Evolutionary conservation across 495 filamentous ascomycete genomes (phyloP).

Genomic region (Neurospora sp.): DNA sequence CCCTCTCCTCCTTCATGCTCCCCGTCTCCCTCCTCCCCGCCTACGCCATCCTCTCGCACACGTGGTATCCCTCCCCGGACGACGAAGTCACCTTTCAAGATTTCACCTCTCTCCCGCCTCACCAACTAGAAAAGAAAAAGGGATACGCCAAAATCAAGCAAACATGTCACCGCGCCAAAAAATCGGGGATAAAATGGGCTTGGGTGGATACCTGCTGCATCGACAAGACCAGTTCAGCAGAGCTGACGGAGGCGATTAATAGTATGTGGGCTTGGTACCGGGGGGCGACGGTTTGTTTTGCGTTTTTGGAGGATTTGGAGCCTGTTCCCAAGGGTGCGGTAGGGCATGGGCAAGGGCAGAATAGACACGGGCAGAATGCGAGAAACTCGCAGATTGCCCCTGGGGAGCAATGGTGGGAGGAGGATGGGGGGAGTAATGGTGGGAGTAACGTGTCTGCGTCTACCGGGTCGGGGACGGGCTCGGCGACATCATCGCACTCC

Average conservation of each 20-base stretch:
- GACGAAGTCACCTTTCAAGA: slow-evolving; percentile 26
- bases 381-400: neutral
- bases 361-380: neutral
- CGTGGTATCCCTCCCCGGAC: slow-evolving; percentile 13
- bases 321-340: neutral
- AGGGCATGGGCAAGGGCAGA: neutral
- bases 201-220: too few species aligned
- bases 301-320: slow-evolving; percentile 19
- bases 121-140: neutral
- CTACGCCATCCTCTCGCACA: slow-evolving; percentile 32
- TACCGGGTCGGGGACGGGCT: neutral
- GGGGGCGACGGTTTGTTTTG: slow-evolving; percentile 23
- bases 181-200: slow-evolving; percentile 20
- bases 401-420: neutral
- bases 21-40: slow-evolving; percentile 12
- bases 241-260: slow-evolving; percentile 36
- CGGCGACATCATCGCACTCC: neutral
- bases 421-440: neutral
- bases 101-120: slow-evolving; percentile 8
- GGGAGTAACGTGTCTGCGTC: neutral
- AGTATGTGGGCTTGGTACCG: slow-evolving; percentile 38
- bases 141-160: slow-evolving; percentile 15
- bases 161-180: slow-evolving; percentile 22
- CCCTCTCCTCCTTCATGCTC: slow-evolving; percentile 27
- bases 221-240: too few species aligned